Conservation (phyloP, 148 eudicot genomes). For the Rhododendron ovatum region DNA sequence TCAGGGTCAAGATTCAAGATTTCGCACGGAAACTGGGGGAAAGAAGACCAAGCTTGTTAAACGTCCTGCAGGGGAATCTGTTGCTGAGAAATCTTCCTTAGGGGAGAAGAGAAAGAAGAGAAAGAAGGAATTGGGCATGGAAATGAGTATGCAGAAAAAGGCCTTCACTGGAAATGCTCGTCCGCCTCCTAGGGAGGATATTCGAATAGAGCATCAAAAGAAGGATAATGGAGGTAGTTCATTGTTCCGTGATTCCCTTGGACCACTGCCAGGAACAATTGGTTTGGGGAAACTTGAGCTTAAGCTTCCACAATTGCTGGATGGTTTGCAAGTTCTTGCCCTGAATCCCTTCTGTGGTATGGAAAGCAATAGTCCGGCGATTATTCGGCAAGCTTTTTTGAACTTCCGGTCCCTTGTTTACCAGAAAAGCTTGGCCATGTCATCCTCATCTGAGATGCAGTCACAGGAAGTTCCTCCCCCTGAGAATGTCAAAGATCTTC, state of each 20-base stretch:
- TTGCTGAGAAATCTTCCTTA: constrained; percentile 25
- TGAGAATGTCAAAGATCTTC: constrained; percentile 19
- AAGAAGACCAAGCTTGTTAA: constrained; percentile 49
- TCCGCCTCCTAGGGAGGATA: constrained; percentile 17
- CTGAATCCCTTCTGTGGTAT: constrained; percentile 49
- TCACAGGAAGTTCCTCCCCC: constrained; percentile 24
- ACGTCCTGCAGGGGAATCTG: constrained; percentile 35
- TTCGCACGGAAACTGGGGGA: constrained; percentile 3
- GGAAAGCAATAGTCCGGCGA: constrained; percentile 31
- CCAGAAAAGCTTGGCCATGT: constrained; percentile 49
- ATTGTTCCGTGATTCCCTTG: constrained; percentile 18
- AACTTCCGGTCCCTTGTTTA: constrained; percentile 64
- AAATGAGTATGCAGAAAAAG: constrained; percentile 12
- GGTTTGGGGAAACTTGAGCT: constrained; percentile 14
- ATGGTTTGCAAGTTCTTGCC: constrained; percentile 62
- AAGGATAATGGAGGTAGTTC: constrained; percentile 19
- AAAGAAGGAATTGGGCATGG: constrained; percentile 25
- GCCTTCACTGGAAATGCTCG: constrained; percentile 18
- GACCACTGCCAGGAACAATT: constrained; percentile 8
- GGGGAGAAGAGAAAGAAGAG: constrained; percentile 41
- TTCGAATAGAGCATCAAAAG: constrained; percentile 11
- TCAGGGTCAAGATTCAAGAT: constrained; percentile 15
- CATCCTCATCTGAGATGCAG: constrained; percentile 38
- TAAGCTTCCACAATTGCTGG: constrained; percentile 43
- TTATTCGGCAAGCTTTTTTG: constrained; percentile 35